Evolutionary conservation across 768 basidiomycete genomes (phyloP), one percentile per base, ranked within the genome.

Genomic region (Suillus cothurnatus): DNA sequence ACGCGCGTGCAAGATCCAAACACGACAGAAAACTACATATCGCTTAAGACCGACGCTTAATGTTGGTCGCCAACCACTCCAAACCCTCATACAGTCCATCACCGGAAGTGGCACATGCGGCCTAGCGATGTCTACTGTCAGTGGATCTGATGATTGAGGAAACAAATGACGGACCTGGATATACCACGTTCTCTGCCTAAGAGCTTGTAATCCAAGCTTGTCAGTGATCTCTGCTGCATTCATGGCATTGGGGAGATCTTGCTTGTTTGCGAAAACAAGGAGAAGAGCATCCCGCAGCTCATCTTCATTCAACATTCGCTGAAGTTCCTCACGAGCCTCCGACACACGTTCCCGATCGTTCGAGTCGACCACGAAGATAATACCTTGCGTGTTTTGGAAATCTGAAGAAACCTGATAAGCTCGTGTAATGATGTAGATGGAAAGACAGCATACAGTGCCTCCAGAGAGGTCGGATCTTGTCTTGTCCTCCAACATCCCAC

Each of bases 301-400:
- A 76, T 99, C 97, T 80, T 99, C 97, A 80, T 97, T 98, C 79
- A 99, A 81, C 97, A 99, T 99, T 74, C 97, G 91, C 79, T 99
- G 97, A 63, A 99, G 88, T 81, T 99, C 97, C 83, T 99, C 97
- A 67, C 97, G 91, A 65, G 97, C 97, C 82, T 99, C 97, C 45
- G 94, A 91, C 69, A 99, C 92, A 92, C 97, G 97, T 81, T 99
- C 97, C 81, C 97, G 85, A 83, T 99, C 97, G 80, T 99, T 99
- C 61, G 97, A 99, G 79, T 99, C 97, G 66, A 99, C 96, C 59
- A 99, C 97, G 79, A 99, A 99, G 76, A 99, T 99, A 82, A 99
- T 98, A 69, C 97, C 97, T 82, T 99, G 97, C 34, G 97, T 99
- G 85, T 99, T 99, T 82, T 99, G 97, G 95, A 97, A 99, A 85